These are phyloP conservation scores for Penicillium ucsense DNA, from an alignment of 495 filamentous ascomycete genomes.

Conservation along the genomic window DNA sequence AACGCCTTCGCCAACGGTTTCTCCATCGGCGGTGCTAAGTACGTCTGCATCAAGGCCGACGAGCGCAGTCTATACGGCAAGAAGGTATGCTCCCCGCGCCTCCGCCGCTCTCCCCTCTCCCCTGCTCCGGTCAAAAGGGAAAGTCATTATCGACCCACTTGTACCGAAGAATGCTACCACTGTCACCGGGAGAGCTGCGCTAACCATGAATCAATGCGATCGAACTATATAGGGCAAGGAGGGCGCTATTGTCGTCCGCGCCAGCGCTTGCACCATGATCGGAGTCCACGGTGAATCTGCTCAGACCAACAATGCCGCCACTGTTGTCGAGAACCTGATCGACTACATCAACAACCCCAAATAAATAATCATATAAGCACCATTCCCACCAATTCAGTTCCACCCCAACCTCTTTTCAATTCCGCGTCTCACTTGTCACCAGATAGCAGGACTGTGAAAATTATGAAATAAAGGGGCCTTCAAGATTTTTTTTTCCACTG, in stretches of 20 bases:
- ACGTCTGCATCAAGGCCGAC: constrained; percentile 61
- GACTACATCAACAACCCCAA: constrained; percentile 35
- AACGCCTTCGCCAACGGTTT: constrained; percentile 44
- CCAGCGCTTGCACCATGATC: constrained; percentile 75
- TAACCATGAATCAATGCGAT: too few relatives aligned
- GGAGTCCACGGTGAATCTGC: constrained; percentile 68
- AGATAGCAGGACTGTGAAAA: constrained; percentile 15
- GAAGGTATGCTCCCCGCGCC: constrained; percentile 47
- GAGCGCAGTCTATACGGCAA: constrained; percentile 75
- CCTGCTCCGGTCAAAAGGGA: not conserved
- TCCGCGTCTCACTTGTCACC: constrained; percentile 9
- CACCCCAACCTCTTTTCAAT: not conserved
- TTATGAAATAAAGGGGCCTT: constrained; percentile 19
- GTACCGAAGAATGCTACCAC: too few relatives aligned
- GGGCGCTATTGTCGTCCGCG: constrained; percentile 72
- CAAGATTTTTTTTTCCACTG: constrained; percentile 2
- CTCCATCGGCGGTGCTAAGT: constrained; percentile 60
- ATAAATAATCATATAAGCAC: constrained; percentile 6
- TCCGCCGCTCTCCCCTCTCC: not conserved
- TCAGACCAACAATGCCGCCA: constrained; percentile 41
- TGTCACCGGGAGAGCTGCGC: too few relatives aligned
- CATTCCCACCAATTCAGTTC: too few relatives aligned
- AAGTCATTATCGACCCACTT: too few relatives aligned
- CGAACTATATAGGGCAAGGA: constrained; percentile 54
- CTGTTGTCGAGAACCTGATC: constrained; percentile 31